phyloP scores from a whole-genome alignment of 73 alveolate genomes.

The Paramecium octaurelia region DNA sequence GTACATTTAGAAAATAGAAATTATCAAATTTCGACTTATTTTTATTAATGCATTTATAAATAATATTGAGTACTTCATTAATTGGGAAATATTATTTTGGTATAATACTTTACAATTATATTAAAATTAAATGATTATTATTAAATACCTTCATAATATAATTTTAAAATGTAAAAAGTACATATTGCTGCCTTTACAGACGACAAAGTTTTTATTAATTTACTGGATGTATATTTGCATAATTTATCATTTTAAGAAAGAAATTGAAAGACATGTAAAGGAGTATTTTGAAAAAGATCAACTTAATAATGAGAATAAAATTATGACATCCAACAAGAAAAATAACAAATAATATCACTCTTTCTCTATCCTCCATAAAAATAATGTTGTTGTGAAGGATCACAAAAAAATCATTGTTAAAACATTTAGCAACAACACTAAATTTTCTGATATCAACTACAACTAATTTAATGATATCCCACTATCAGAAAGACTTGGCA shows the following conservation, averaged over 20 bases:
- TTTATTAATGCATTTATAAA: too few species aligned
- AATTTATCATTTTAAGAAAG: background rate
- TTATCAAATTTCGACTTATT: too few species aligned
- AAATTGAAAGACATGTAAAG: background rate
- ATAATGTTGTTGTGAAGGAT: background rate
- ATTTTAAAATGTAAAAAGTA: background rate
- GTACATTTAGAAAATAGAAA: too few species aligned
- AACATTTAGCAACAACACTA: background rate
- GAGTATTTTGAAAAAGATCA: background rate
- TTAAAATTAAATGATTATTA: background rate
- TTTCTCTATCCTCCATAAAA: background rate
- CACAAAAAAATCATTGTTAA: background rate
- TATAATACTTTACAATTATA: background rate
- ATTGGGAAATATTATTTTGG: background rate
- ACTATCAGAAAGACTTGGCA: background rate
- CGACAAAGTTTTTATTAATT: background rate
- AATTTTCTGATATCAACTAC: background rate
- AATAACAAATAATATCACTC: background rate
- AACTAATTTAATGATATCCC: background rate
- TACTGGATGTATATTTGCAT: background rate
- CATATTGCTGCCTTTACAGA: background rate
- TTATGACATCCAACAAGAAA: background rate
- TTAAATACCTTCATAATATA: background rate
- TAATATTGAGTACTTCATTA: too few species aligned
- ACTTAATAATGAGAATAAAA: background rate